Evolutionary conservation across 352 stramenopile species (phyloP).

Genomic region (Phytophthora rubi): DNA sequence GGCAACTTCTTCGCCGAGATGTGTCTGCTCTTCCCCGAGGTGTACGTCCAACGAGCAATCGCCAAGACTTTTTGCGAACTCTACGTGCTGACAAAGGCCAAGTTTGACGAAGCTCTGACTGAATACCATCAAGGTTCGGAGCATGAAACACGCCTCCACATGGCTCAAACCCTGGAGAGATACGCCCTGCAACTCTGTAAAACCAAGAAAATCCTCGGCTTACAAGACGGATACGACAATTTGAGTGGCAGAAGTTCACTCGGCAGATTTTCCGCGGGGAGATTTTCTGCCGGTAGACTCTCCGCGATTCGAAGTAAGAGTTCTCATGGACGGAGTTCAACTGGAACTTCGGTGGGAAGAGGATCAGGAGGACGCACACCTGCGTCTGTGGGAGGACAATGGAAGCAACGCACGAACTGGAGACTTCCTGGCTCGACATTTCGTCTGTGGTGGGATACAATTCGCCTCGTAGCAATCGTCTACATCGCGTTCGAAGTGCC

Average conservation of each 20-base stretch:
- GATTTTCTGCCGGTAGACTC: background rate
- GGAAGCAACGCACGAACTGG: constrained; percentile 6
- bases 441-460: constrained; percentile 11
- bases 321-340: constrained; percentile 23
- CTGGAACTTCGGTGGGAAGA: constrained; percentile 14
- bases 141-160: constrained; percentile 31
- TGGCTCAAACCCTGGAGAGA: constrained; percentile 55
- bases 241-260: constrained; percentile 4
- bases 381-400: background rate
- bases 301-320: background rate
- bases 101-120: constrained; percentile 59
- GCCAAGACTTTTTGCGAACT: constrained; percentile 85
- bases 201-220: constrained; percentile 73
- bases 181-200: constrained; percentile 72
- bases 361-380: background rate
- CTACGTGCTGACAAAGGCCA: constrained; percentile 68
- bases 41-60: constrained; percentile 65
- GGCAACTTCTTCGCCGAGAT: constrained; percentile 72
- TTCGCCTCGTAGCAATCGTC: constrained; percentile 7
- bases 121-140: constrained; percentile 57
- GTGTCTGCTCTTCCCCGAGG: constrained; percentile 58
- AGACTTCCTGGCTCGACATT: constrained; percentile 9
- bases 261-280: constrained; percentile 22
- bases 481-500: constrained; percentile 40
- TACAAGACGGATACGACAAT: constrained; percentile 41